Conservation (phyloP, 148 eudicot species). For the Persicaria maculosa region DNA sequence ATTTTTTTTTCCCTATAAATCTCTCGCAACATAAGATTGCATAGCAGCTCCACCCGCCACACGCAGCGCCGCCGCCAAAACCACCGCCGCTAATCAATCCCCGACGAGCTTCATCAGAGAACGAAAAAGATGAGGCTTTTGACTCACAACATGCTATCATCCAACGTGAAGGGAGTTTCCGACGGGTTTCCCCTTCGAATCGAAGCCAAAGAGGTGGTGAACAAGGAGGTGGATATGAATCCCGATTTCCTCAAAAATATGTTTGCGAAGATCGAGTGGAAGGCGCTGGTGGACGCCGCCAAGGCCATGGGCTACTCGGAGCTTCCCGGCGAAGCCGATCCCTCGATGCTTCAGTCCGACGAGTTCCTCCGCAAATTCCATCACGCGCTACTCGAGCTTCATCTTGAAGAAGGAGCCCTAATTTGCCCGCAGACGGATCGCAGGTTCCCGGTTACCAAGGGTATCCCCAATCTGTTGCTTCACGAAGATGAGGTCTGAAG, state of each 20-base stretch:
- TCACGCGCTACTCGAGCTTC: slow-evolving; percentile 82
- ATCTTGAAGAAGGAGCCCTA: slow-evolving; percentile 83
- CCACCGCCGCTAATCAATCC: neutral
- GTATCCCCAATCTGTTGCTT: slow-evolving; percentile 71
- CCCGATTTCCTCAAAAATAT: slow-evolving; percentile 69
- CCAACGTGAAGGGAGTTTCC: slow-evolving; percentile 80
- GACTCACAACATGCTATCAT: slow-evolving; percentile 93
- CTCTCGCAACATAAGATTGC: neutral
- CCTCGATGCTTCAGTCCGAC: slow-evolving; percentile 35
- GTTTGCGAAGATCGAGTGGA: slow-evolving; percentile 75
- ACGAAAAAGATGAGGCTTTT: slow-evolving; percentile 59
- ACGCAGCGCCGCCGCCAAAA: slow-evolving; percentile 1
- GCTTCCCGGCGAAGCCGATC: slow-evolving; percentile 48
- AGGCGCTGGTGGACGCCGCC: slow-evolving; percentile 67
- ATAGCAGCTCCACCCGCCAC: neutral
- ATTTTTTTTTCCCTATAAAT: too few species aligned
- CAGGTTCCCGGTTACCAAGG: slow-evolving; percentile 50
- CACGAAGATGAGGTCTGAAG: slow-evolving; percentile 70
- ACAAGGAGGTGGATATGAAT: slow-evolving; percentile 65
- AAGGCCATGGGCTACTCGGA: slow-evolving; percentile 55
- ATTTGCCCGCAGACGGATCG: slow-evolving; percentile 77
- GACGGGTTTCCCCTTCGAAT: slow-evolving; percentile 73
- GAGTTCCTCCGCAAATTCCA: slow-evolving; percentile 48
- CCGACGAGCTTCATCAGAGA: neutral
- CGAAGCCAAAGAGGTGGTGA: slow-evolving; percentile 49